phyloP scores from a whole-genome alignment of 1,139 yeast genomes.

The Suhomyces guaymorum region DNA sequence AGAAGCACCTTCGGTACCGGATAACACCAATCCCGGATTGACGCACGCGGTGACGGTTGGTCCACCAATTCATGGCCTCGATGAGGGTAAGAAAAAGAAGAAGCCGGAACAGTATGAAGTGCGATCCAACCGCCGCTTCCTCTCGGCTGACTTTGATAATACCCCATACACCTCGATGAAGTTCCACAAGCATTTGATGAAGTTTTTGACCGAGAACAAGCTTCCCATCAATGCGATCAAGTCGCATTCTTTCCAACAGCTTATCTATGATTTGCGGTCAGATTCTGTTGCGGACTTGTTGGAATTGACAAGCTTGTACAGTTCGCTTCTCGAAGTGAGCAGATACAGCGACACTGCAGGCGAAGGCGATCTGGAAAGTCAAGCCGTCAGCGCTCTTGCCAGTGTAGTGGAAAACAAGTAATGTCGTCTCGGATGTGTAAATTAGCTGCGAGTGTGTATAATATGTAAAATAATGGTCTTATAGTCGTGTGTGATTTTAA shows the following conservation, averaged over 20 bases:
- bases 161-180: slow-evolving; percentile 46
- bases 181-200: slow-evolving; percentile 54
- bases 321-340: slow-evolving; percentile 49
- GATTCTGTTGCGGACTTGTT: slow-evolving; percentile 48
- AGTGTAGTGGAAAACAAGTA: slow-evolving; percentile 17
- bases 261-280: slow-evolving; percentile 51
- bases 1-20: slow-evolving; percentile 8
- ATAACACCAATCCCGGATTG: slow-evolving; percentile 6
- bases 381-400: slow-evolving; percentile 20
- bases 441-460: neutral
- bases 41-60: slow-evolving; percentile 7
- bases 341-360: slow-evolving; percentile 14
- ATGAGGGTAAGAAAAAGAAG: slow-evolving; percentile 10
- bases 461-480: too few relatives aligned
- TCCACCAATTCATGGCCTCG: slow-evolving; percentile 8
- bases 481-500: too few relatives aligned
- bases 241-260: slow-evolving; percentile 54
- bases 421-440: neutral
- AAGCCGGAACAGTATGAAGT: slow-evolving; percentile 7
- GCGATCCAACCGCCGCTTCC: slow-evolving; percentile 19
- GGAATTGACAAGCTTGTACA: slow-evolving; percentile 48
- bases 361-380: slow-evolving; percentile 14
- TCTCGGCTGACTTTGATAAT: slow-evolving; percentile 42
- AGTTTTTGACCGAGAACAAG: slow-evolving; percentile 53
- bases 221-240: slow-evolving; percentile 49